These are phyloP conservation scores for Alternaria panax DNA, from an alignment of 2,329 filamentous ascomycete genomes.

Conservation along the genomic window DNA sequence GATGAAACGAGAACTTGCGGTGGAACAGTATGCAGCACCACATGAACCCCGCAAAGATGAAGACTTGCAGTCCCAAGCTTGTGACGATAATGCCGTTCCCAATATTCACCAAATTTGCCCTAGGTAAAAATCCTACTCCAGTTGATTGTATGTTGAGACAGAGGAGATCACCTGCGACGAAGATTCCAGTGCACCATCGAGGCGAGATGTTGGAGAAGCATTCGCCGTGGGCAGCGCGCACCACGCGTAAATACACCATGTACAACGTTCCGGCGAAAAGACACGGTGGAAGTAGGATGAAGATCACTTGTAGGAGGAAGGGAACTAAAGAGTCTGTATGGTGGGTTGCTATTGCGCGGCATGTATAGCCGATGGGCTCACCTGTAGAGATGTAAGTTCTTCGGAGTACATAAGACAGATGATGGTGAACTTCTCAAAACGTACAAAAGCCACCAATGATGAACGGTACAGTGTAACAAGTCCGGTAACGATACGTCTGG, in stretches of 20 bases:
- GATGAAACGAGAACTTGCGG: slow-evolving; percentile 15
- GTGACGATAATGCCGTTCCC: slow-evolving; percentile 55
- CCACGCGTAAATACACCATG: slow-evolving; percentile 52
- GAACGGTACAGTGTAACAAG: slow-evolving; percentile 60
- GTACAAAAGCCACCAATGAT: slow-evolving; percentile 57
- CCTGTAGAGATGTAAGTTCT: slow-evolving; percentile 45
- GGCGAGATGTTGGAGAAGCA: slow-evolving; percentile 51
- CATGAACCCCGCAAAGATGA: slow-evolving; percentile 64
- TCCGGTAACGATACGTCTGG: slow-evolving; percentile 48
- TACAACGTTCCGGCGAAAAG: slow-evolving; percentile 56
- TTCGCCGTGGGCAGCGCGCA: slow-evolving; percentile 47
- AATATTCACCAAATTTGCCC: not conserved
- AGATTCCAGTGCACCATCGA: slow-evolving; percentile 59
- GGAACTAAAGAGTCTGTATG: slow-evolving; percentile 35
- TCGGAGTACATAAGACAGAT: slow-evolving; percentile 10
- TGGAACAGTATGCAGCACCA: slow-evolving; percentile 59
- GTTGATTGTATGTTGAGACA: slow-evolving; percentile 59
- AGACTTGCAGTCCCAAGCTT: slow-evolving; percentile 64
- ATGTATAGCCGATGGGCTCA: slow-evolving; percentile 61
- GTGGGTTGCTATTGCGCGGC: slow-evolving; percentile 52
- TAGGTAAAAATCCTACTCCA: slow-evolving; percentile 52
- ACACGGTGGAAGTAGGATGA: slow-evolving; percentile 52
- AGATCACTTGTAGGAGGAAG: slow-evolving; percentile 50
- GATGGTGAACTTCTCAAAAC: slow-evolving; percentile 33
- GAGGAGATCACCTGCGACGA: slow-evolving; percentile 61